Base-by-base conservation (phyloP, 31 red algal species). In the Bonnemaisonia californica region DNA sequence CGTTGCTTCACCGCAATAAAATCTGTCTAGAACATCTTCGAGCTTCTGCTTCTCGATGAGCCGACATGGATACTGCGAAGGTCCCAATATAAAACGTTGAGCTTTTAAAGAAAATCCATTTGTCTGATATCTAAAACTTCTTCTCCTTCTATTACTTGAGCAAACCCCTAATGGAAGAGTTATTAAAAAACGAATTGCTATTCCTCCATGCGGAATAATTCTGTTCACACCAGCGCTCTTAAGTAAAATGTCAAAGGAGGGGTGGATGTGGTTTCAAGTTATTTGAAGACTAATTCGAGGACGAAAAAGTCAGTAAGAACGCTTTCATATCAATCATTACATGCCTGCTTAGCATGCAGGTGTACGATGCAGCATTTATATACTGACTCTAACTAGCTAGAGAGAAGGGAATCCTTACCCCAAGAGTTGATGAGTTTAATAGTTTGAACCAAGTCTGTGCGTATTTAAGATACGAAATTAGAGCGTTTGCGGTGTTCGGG, bases 221-320 rank as follows among this genome's bases (percentile, higher is more conserved):
- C 64, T 8, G 33, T 38, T 69, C 31, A 69, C 64, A 22, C 64
- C 64, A 38, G 33, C 24, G 9, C 31, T 69, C 31, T 69, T 69
- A 37, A 37, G 1, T 27, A 54, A 69, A 27, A 27, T 33, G 27
- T 21, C 39, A 27, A 69, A 65, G 39, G 64, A 34, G 33, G 64
- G 64, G 32, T 69, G 32, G 64, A 69, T 38, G 64, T 69, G 33
- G 33, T 69, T n/a, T 69, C 1, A 0, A 0, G 64, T n/a, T 37
- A 36, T 33, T 69, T 69, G 33, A 69, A 69, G 64, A 69, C 0
- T n/a, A n/a, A n/a, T 33, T 69, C n/a, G 32, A 27, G 39, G 21
- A 34, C 32, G 22, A 21, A n/a, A 69, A 69, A 23, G 33, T 38
- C 22, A 37, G 31, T 0, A 34, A 69, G 64, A 69, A 69, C 33